phyloP scores from a whole-genome alignment of 2,329 filamentous ascomycete species.

The Phaeosphaeria sp. region DNA sequence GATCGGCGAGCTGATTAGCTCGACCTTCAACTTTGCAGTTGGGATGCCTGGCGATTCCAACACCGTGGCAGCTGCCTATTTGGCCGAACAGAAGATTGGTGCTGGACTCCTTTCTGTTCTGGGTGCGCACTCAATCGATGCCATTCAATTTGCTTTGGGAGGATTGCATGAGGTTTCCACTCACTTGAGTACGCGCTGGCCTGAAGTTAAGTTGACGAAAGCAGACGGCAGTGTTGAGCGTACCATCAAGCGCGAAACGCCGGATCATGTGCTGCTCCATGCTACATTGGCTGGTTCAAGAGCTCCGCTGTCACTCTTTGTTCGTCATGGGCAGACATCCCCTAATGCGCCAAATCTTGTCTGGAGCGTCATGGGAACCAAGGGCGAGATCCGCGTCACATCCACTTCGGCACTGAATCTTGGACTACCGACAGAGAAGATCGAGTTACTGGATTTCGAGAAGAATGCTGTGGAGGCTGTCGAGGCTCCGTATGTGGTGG shows the following conservation, averaged over 20 bases:
- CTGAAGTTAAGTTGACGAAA: conserved; percentile 20
- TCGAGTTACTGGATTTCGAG: conserved; percentile 60
- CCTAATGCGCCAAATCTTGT: conserved; percentile 53
- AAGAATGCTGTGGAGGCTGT: conserved; percentile 55
- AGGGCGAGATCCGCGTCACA: conserved; percentile 46
- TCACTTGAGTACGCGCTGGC: conserved; percentile 5
- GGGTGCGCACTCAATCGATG: neutral
- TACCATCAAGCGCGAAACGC: conserved; percentile 1
- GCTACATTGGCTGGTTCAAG: conserved; percentile 43
- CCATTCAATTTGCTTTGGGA: neutral
- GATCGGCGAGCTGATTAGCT: conserved; percentile 52
- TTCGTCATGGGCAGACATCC: conserved; percentile 60
- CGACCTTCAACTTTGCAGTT: conserved; percentile 24
- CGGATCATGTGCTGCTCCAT: conserved; percentile 43
- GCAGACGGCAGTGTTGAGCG: neutral
- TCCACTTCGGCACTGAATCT: conserved; percentile 33
- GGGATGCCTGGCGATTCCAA: conserved; percentile 30
- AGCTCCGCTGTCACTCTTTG: conserved; percentile 43
- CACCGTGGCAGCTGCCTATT: conserved; percentile 48
- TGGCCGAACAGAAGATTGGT: conserved; percentile 54
- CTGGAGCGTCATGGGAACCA: conserved; percentile 61
- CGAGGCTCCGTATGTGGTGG: conserved; percentile 55
- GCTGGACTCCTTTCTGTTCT: conserved; percentile 48
- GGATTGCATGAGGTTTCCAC: conserved; percentile 11
- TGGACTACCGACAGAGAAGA: conserved; percentile 48